A percentile compares a stretch with the other conserved stretches of the same genome.
phyloP scores from a whole-genome alignment of 2,329 filamentous ascomycete genomes.

The Emericellopsis cladophorae region DNA sequence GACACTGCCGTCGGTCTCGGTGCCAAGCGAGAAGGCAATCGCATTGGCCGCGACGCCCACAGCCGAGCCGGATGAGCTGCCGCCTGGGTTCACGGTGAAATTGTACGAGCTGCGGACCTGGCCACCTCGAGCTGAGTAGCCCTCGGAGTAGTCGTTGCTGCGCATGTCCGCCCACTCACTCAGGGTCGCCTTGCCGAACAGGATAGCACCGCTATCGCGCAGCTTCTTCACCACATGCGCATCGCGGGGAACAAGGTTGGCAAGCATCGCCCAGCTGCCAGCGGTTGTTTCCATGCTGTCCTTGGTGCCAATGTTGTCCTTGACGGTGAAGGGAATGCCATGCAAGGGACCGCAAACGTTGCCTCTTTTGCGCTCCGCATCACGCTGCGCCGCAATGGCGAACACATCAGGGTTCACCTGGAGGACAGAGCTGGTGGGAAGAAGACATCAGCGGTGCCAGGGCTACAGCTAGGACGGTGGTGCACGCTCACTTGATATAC shows the following conservation, averaged over 20 bases:
- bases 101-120: constrained; percentile 57
- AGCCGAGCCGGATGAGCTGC: constrained; percentile 55
- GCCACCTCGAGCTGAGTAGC: constrained; percentile 51
- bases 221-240: constrained; percentile 1
- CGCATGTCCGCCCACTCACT: constrained; percentile 69
- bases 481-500: constrained; percentile 44
- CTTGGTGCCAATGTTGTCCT: constrained; percentile 48
- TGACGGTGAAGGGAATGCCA: constrained; percentile 11
- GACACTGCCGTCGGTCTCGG: constrained; percentile 55
- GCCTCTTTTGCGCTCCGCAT: constrained; percentile 9
- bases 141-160: constrained; percentile 53
- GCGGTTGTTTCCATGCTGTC: constrained; percentile 66
- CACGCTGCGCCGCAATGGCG: constrained; percentile 6
- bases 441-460: neutral
- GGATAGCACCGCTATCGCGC: constrained; percentile 45
- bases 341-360: constrained; percentile 8
- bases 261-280: constrained; percentile 51
- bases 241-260: neutral
- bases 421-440: neutral
- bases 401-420: constrained; percentile 4
- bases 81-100: constrained; percentile 53
- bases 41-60: constrained; percentile 52
- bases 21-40: constrained; percentile 53
- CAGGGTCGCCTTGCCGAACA: constrained; percentile 59
- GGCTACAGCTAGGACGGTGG: neutral